A percentile compares a stretch with the other conserved stretches of the same genome.
These are phyloP conservation scores for Mycena venus DNA, from an alignment of 768 basidiomycete species.

Conservation along the genomic window DNA sequence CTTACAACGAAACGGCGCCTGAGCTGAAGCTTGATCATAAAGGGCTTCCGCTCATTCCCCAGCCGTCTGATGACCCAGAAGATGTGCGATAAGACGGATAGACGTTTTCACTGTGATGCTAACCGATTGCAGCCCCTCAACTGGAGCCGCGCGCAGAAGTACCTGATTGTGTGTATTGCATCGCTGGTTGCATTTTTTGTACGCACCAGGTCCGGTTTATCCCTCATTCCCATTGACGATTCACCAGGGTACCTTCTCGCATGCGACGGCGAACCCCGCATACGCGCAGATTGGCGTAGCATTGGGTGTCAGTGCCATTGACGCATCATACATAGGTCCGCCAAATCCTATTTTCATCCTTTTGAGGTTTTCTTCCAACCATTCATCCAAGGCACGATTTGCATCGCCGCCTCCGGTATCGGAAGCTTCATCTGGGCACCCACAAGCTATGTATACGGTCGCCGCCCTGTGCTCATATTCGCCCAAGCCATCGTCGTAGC, in stretches of 20 bases:
- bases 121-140: slow-evolving; percentile 34
- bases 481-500: slow-evolving; percentile 34
- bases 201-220: not conserved
- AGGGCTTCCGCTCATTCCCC: slow-evolving; percentile 42
- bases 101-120: too few species aligned
- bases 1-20: slow-evolving; percentile 28
- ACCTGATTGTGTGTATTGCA: slow-evolving; percentile 29
- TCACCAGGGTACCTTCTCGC: slow-evolving; percentile 28
- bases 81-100: slow-evolving; percentile 26
- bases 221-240: not conserved
- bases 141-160: slow-evolving; percentile 36
- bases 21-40: slow-evolving; percentile 39
- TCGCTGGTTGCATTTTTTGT: slow-evolving; percentile 36
- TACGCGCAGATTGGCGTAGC: slow-evolving; percentile 32
- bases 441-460: slow-evolving; percentile 41
- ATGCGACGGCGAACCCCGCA: slow-evolving; percentile 37
- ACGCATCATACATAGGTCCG: slow-evolving; percentile 31
- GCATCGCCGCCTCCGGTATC: slow-evolving; percentile 6
- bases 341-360: too few species aligned
- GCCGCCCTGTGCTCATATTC: slow-evolving; percentile 37
- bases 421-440: slow-evolving; percentile 41
- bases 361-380: too few species aligned
- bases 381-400: not conserved
- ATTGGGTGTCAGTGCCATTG: slow-evolving; percentile 16
- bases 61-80: slow-evolving; percentile 41